Evolutionary conservation across 257 asterid species (phyloP).

Genomic region (Solanum ossicruentum): DNA sequence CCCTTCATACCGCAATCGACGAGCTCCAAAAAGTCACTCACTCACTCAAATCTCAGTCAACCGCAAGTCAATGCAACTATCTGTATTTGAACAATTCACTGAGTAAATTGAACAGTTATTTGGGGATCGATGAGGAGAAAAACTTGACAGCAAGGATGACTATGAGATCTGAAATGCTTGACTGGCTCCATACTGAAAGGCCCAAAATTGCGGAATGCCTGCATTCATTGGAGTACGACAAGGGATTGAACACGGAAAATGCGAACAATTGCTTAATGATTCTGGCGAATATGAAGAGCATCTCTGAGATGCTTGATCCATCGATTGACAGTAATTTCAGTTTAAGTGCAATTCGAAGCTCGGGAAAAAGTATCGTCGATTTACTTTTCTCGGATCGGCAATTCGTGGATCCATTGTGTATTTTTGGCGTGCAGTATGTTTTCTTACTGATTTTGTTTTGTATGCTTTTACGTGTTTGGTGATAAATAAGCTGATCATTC

Average conservation of each 20-base stretch:
- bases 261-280: not conserved
- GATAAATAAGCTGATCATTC: not conserved
- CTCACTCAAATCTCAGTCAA: not conserved
- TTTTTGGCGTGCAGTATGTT: not conserved
- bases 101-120: not conserved
- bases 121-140: not conserved
- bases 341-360: not conserved
- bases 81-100: not conserved
- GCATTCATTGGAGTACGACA: not conserved
- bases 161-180: not conserved
- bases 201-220: not conserved
- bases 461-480: not conserved
- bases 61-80: not conserved
- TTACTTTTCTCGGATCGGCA: not conserved
- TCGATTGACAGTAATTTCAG: not conserved
- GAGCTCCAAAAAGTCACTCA: not conserved
- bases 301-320: not conserved
- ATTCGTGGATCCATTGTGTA: not conserved
- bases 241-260: not conserved
- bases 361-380: not conserved
- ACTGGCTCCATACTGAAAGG: not conserved
- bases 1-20: not conserved
- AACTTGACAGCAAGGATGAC: not conserved
- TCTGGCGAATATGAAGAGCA: not conserved
- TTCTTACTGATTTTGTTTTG: not conserved